Evolutionary conservation across 192 early-diverging fungal species (phyloP), one percentile per base, ranked within the genome.

Genomic region (Linnemannia zychae): DNA sequence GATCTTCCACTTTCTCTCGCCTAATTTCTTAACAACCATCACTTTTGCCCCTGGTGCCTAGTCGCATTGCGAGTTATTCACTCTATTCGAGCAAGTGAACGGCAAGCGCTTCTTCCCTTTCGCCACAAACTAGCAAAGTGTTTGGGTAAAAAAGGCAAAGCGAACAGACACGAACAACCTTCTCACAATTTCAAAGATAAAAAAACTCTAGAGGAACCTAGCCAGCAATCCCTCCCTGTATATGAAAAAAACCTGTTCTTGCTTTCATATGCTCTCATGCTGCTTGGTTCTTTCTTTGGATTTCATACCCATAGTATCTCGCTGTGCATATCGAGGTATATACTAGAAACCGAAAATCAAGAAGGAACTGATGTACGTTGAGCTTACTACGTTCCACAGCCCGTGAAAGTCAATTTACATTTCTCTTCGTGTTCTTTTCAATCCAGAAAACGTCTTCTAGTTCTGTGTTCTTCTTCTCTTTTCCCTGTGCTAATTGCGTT

Each of bases 251-350:
- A 11, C 28, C 31, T 63, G 12, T 33, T 63, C 7, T 31, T n/a
- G 24, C 57, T 63, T 31, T 63, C 57, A 63, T 63, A 63, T 63
- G 57, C 57, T 63, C 57, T 63, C 24, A 31, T 28, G 57, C 31
- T 49, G n/a, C 16, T 49, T 63, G 28, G 24, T 12, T 63, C 31
- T 63, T 28, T 63, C 15, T 31, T 28, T 31, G 20, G 18, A 22
- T n/a, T 53, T 53, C 48, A 17, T 15, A 5, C 48, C 16, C 48
- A 49, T 49, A 49, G 9, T 17, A 50, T 50, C 18, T 57, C 22
- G n/a, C 4, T 57, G n/a, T 11, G 53, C 24, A 57, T 2, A 57
- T 5, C 22, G n/a, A 57, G n/a, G 22, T 57, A 57, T n/a, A 11
- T 57, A 9, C 22, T n/a, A 24, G 7, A 11, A n/a, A 6, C 22